Percentiles rank a stretch among this genome's conserved stretches.
Evolutionary conservation across 371 early-diverging fungal genomes (phyloP).

Genomic region (Lichtheimia corymbifera): DNA sequence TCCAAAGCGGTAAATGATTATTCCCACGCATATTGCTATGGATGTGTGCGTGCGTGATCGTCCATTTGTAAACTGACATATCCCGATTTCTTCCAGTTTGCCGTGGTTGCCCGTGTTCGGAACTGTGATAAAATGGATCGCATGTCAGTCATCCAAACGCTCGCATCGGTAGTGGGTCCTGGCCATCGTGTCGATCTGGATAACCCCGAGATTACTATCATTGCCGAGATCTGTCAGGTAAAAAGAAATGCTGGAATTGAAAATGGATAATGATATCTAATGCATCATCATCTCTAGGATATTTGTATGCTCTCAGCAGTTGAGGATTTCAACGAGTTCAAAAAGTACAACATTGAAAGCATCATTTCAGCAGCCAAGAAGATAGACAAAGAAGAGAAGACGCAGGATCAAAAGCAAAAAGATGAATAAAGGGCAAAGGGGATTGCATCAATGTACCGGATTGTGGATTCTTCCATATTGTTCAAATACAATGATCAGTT

Average conservation of each 20-base stretch:
- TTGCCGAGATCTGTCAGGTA: slow-evolving; percentile 76
- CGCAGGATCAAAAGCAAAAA: no score
- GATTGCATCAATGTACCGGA: slow-evolving; percentile 39
- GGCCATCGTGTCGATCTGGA: slow-evolving; percentile 66
- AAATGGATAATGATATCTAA: neutral
- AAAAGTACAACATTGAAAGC: slow-evolving; percentile 71
- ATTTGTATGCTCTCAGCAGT: slow-evolving; percentile 77
- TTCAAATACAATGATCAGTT: slow-evolving; percentile 38
- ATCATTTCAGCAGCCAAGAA: no score
- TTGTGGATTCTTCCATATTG: slow-evolving; percentile 44
- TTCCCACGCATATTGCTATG: slow-evolving; percentile 15
- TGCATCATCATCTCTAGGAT: slow-evolving; percentile 33
- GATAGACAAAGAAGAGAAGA: no score
- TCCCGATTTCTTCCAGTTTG: slow-evolving; percentile 50
- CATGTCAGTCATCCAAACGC: slow-evolving; percentile 51
- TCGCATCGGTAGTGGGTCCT: slow-evolving; percentile 58
- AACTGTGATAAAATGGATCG: slow-evolving; percentile 62
- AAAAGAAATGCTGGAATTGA: neutral
- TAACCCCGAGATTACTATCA: slow-evolving; percentile 61
- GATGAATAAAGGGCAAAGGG: slow-evolving; percentile 36
- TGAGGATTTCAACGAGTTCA: slow-evolving; percentile 60
- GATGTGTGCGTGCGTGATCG: no score
- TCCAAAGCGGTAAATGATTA: slow-evolving; percentile 8
- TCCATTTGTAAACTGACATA: no score
- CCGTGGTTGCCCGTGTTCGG: slow-evolving; percentile 64